Base-by-base conservation (phyloP, 148 eudicot species). In the Chenopodium berlandieri region DNA sequence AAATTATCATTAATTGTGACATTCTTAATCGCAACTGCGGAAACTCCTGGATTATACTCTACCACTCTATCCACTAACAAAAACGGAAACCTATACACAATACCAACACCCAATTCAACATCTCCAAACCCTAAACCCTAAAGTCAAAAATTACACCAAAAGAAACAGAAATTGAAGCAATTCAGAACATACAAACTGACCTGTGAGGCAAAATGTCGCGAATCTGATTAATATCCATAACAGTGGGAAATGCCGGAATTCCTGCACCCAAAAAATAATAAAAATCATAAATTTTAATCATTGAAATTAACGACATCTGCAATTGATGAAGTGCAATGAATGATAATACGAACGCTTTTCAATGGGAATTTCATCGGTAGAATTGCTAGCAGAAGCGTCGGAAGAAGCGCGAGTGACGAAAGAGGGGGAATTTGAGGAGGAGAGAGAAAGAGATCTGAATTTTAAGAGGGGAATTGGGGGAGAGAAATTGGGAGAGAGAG, bases 31-130 rank as follows among this genome's bases (percentile, higher is more conserved):
- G 92, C 99, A 56, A 96, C 99, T 25, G 93, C 98, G 1, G 99
- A 91, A 68, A 91, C 98, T 71, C 99, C 98, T 25, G 98, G 90
- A 74, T 82, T 91, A 82, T 91, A 89, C 85, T 94, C 97, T 63
- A 94, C 79, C 90, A 96, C 99, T 91, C 98, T 94, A 96, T 96
- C 99, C 85, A 96, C 98, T 76, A 96, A 82, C 81, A 96, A 83
- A 87, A 96, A 94, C 4, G 99, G 99, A 84, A 89, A 96, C 52
- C 99, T 96, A 83, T 64, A 73, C 76, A 75, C 44, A 44, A 48
- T 78, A 76, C 25, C 31, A 85, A 34, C 27, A 40, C 23, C 58
- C 69, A 14, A 73, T 23, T 40, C 31, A 34, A 14, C 31, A 72
- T 73, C 16, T 16, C 27, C 62, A 72, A 79, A 75, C 85, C 71